Percentiles rank a stretch among this genome's conserved stretches.
Conservation (phyloP, 208 protist genomes). For the Crithidia mellificae region DNA sequence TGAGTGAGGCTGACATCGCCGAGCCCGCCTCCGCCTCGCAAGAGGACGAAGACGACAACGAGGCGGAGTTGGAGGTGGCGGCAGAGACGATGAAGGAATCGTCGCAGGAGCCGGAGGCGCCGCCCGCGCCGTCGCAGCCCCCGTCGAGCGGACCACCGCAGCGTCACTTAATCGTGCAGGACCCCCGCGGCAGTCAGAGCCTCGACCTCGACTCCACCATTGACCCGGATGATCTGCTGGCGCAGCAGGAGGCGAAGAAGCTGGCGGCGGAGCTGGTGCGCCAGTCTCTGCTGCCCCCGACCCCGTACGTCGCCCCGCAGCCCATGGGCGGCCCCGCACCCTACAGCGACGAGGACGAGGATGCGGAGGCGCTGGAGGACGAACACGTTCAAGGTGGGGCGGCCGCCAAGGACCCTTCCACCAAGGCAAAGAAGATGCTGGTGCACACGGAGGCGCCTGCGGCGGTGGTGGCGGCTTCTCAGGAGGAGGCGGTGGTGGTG, state of each 20-base stretch:
- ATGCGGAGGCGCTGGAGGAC: not conserved
- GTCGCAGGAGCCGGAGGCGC: not conserved
- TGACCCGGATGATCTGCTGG: constrained; percentile 9
- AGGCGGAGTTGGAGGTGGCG: not conserved
- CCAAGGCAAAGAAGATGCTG: not conserved
- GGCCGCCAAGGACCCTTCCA: not conserved
- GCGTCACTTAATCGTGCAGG: constrained; percentile 2
- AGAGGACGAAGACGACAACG: not conserved
- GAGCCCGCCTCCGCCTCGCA: too few species aligned
- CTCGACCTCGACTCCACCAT: constrained; percentile 18
- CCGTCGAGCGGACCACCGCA: not conserved
- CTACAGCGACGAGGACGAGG: constrained; percentile 11
- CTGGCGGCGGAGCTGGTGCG: constrained; percentile 17
- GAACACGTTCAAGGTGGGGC: not conserved
- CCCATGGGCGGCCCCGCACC: constrained; percentile 5
- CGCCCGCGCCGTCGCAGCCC: not conserved
- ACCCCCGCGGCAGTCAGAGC: constrained; percentile 2
- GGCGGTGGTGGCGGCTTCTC: not conserved
- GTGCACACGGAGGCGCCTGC: not conserved
- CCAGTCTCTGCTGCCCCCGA: constrained; percentile 13
- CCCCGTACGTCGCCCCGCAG: constrained; percentile 12
- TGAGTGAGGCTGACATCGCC: not conserved
- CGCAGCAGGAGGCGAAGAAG: constrained; percentile 22
- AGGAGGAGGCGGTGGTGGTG: not conserved
- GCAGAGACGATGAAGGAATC: not conserved